Conservation (phyloP, 345 rosid species). For the Gossypium turneri region DNA sequence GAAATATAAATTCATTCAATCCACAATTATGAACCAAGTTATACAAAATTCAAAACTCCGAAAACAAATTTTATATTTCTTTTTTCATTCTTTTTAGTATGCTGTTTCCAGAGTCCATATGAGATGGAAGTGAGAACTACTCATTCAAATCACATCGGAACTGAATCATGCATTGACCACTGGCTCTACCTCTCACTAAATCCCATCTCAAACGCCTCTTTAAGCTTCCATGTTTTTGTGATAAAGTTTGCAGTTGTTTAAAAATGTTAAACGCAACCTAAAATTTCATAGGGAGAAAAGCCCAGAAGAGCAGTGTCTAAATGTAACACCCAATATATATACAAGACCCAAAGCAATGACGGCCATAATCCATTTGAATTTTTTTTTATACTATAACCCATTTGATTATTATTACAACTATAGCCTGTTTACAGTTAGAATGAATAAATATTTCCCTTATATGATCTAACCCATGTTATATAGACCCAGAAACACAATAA, state of each 20-base stretch:
- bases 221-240: background rate
- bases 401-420: conserved; percentile 27
- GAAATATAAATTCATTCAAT: too few relatives aligned
- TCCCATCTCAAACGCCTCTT: too few relatives aligned
- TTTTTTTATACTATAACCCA: background rate
- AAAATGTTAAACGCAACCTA: background rate
- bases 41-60: too few relatives aligned
- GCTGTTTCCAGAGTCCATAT: too few relatives aligned
- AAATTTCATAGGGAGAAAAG: background rate
- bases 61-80: too few relatives aligned
- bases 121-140: too few relatives aligned
- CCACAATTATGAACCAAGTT: too few relatives aligned
- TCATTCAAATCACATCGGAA: too few relatives aligned
- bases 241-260: background rate
- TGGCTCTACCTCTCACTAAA: too few relatives aligned
- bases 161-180: too few relatives aligned
- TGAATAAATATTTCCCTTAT: conserved; percentile 28
- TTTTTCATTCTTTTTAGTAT: too few relatives aligned
- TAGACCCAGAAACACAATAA: background rate
- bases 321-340: background rate
- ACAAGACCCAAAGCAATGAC: background rate
- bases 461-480: conserved; percentile 22
- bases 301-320: background rate
- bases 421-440: conserved; percentile 32
- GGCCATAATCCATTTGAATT: background rate